phyloP scores from a whole-genome alignment of 2,329 filamentous ascomycete species.

The Endocalyx cinctus region DNA sequence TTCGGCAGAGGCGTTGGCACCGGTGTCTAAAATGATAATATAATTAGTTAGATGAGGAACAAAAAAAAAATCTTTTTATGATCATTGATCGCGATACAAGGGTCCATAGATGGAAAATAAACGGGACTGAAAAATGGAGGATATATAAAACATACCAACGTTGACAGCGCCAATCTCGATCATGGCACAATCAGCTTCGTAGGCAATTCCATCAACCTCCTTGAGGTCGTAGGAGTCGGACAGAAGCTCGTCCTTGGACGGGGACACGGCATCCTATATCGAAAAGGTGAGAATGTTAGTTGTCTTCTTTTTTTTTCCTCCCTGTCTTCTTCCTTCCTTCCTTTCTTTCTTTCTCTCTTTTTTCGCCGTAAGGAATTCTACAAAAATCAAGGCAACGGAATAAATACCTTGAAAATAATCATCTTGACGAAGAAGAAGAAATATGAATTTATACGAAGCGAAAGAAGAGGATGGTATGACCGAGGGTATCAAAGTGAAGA shows the following conservation, averaged over 20 bases:
- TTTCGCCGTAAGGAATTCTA: no score
- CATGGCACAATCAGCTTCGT: slow-evolving; percentile 89
- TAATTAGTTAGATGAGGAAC: no score
- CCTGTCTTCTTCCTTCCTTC: no score
- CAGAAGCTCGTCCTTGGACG: slow-evolving; percentile 77
- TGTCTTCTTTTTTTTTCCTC: no score
- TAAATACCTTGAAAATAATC: slow-evolving; percentile 67
- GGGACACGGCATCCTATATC: slow-evolving; percentile 78
- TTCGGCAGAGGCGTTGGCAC: slow-evolving; percentile 96
- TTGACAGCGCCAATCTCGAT: slow-evolving; percentile 72
- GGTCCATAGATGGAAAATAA: neutral
- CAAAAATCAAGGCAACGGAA: neutral
- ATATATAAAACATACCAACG: slow-evolving; percentile 58
- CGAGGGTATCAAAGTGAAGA: slow-evolving; percentile 8
- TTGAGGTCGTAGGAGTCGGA: slow-evolving; percentile 89
- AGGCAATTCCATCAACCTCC: slow-evolving; percentile 73
- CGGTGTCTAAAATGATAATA: no score
- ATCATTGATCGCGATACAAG: no score
- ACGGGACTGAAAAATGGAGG: neutral
- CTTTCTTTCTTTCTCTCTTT: no score
- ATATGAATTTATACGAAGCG: slow-evolving; percentile 12
- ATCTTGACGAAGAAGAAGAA: slow-evolving; percentile 47
- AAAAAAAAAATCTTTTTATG: no score
- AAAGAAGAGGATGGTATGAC: no score
- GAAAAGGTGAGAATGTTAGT: slow-evolving; percentile 7